Evolutionary conservation across 2,329 filamentous ascomycete genomes (phyloP).

Genomic region (Huntiella bhutanensis): DNA sequence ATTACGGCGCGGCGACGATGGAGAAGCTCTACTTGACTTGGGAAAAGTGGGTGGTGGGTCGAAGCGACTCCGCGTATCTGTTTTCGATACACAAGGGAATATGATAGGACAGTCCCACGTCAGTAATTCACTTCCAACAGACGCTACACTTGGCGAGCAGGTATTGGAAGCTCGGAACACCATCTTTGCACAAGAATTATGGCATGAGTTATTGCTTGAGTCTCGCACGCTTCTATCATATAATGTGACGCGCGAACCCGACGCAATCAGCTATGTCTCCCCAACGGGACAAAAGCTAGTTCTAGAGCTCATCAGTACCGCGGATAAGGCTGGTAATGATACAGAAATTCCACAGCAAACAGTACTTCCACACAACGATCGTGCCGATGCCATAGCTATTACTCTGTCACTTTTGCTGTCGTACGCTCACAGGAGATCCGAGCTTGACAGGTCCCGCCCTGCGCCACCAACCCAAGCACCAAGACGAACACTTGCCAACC

Average conservation of each 20-base stretch:
- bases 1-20: slow-evolving; percentile 54
- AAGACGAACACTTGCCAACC: slow-evolving; percentile 22
- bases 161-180: slow-evolving; percentile 63
- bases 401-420: slow-evolving; percentile 58
- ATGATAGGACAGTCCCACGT: slow-evolving; percentile 36
- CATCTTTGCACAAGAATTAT: slow-evolving; percentile 69
- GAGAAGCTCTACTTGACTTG: slow-evolving; percentile 55
- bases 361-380: slow-evolving; percentile 22
- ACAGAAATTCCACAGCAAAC: slow-evolving; percentile 14
- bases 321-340: slow-evolving; percentile 26
- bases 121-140: slow-evolving; percentile 29
- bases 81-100: slow-evolving; percentile 30
- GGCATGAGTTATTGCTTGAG: slow-evolving; percentile 75
- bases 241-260: slow-evolving; percentile 44
- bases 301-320: slow-evolving; percentile 42
- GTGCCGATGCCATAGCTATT: slow-evolving; percentile 48
- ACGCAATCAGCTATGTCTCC: slow-evolving; percentile 35
- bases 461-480: slow-evolving; percentile 22
- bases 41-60: slow-evolving; percentile 30
- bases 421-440: slow-evolving; percentile 60
- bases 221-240: slow-evolving; percentile 53
- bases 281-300: slow-evolving; percentile 36
- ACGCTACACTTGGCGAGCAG: slow-evolving; percentile 41
- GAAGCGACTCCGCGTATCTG: slow-evolving; percentile 47
- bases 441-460: slow-evolving; percentile 46